Evolutionary conservation across 2,329 filamentous ascomycete species (phyloP).

Genomic region (Juglanconis sp.): DNA sequence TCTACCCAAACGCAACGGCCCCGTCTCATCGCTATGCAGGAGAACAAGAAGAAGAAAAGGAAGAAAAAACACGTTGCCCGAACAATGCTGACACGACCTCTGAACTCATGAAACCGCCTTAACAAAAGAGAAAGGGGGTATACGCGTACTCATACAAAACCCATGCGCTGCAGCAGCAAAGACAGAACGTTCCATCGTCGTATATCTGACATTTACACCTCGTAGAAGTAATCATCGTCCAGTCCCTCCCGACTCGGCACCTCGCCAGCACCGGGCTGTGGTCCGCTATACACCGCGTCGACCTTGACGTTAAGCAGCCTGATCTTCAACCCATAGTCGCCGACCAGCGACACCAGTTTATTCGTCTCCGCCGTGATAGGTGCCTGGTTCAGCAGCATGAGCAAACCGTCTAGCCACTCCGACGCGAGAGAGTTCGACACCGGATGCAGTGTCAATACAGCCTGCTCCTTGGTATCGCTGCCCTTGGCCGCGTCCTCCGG

Average conservation of each 20-base stretch:
- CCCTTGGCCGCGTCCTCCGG: conserved; percentile 34
- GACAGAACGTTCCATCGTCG: background rate
- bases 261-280: conserved; percentile 65
- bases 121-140: conserved; percentile 3
- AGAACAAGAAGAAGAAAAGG: too few relatives aligned
- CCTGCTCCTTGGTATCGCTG: conserved; percentile 58
- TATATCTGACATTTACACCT: conserved; percentile 47
- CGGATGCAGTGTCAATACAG: conserved; percentile 80
- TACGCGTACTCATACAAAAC: conserved; percentile 20
- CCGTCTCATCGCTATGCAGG: too few relatives aligned
- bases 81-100: too few relatives aligned
- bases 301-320: conserved; percentile 85
- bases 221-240: conserved; percentile 92
- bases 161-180: conserved; percentile 1
- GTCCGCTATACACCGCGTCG: conserved; percentile 69
- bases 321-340: conserved; percentile 90
- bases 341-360: conserved; percentile 80
- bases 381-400: conserved; percentile 92
- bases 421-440: conserved; percentile 78
- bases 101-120: too few relatives aligned
- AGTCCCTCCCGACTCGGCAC: conserved; percentile 81
- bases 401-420: conserved; percentile 92
- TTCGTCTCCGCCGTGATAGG: conserved; percentile 97
- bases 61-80: too few relatives aligned
- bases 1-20: too few relatives aligned